Conservation (phyloP, 2,329 filamentous ascomycete species). For the Tolypocladium paradoxum region DNA sequence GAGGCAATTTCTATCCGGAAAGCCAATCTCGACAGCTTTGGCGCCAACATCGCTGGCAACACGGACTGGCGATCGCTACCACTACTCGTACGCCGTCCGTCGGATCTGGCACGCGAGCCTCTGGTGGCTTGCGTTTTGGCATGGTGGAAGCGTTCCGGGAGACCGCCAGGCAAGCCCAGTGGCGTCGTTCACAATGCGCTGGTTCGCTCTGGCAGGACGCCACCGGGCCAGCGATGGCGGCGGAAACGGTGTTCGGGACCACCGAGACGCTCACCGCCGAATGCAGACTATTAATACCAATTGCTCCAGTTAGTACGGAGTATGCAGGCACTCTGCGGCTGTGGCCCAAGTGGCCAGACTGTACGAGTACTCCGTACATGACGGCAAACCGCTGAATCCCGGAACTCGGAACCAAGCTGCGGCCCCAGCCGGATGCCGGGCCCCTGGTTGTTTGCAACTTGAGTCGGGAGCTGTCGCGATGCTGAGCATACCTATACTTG, state of each 20-base stretch:
- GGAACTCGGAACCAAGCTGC: not conserved
- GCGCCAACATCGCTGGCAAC: not conserved
- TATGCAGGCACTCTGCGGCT: too few relatives aligned
- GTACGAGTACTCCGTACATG: too few relatives aligned
- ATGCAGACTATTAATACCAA: too few relatives aligned
- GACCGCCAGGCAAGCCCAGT: not conserved
- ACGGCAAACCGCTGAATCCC: too few relatives aligned
- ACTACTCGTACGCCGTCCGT: constrained; percentile 5
- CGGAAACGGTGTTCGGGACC: not conserved
- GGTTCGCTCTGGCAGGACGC: not conserved
- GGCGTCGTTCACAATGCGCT: not conserved
- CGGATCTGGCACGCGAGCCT: constrained; percentile 1
- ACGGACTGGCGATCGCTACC: constrained; percentile 4
- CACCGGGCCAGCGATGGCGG: not conserved
- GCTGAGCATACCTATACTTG: not conserved
- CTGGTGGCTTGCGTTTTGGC: not conserved
- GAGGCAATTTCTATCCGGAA: constrained; percentile 2
- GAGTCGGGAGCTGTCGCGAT: not conserved
- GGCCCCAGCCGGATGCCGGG: not conserved
- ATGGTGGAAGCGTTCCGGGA: not conserved
- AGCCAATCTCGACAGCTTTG: constrained; percentile 2
- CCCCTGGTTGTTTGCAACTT: not conserved
- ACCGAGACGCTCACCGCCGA: not conserved
- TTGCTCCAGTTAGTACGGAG: too few relatives aligned
- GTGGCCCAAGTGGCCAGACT: too few relatives aligned